A percentile compares a stretch with the other conserved stretches of the same genome.
These are phyloP conservation scores for Ilex asprella DNA, from an alignment of 257 asterid genomes.

Conservation along the genomic window DNA sequence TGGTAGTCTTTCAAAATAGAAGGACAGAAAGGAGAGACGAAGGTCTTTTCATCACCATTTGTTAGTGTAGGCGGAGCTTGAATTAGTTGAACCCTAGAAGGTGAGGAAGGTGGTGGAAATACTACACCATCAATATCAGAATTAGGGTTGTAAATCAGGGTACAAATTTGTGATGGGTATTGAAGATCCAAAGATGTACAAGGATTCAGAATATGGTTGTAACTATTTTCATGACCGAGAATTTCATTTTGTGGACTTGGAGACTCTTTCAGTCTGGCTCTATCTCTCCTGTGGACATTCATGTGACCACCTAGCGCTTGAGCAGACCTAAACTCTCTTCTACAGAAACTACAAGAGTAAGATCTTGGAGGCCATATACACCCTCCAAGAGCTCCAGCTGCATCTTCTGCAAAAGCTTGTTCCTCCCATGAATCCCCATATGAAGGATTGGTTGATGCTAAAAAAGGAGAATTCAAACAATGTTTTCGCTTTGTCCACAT, in stretches of 20 bases:
- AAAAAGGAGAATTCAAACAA: slow-evolving; percentile 16
- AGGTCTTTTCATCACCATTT: slow-evolving; percentile 8
- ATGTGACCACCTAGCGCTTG: slow-evolving; percentile 96
- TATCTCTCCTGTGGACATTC: slow-evolving; percentile 90
- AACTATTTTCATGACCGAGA: slow-evolving; percentile 16
- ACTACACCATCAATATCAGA: slow-evolving; percentile 1
- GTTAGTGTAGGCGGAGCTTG: slow-evolving; percentile 26
- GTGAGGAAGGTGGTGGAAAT: slow-evolving; percentile 9
- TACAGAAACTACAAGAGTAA: slow-evolving; percentile 80
- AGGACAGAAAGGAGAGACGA: slow-evolving; percentile 26
- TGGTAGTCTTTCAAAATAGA: slow-evolving; percentile 20
- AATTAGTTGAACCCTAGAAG: slow-evolving; percentile 40
- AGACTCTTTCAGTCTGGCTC: slow-evolving; percentile 79
- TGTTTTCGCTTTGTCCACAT: slow-evolving; percentile 61
- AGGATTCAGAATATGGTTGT: slow-evolving; percentile 17
- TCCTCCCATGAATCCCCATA: slow-evolving; percentile 87
- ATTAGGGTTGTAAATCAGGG: slow-evolving; percentile 41
- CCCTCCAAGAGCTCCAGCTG: slow-evolving; percentile 69
- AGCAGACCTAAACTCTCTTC: slow-evolving; percentile 87
- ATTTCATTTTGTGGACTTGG: slow-evolving; percentile 23
- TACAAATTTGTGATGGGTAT: slow-evolving; percentile 28
- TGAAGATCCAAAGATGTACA: slow-evolving; percentile 27
- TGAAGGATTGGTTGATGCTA: slow-evolving; percentile 13
- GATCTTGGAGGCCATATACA: slow-evolving; percentile 97
- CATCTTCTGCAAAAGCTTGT: slow-evolving; percentile 91